phyloP scores from a whole-genome alignment of 2,329 filamentous ascomycete genomes.

The Aspergillus sp. region DNA sequence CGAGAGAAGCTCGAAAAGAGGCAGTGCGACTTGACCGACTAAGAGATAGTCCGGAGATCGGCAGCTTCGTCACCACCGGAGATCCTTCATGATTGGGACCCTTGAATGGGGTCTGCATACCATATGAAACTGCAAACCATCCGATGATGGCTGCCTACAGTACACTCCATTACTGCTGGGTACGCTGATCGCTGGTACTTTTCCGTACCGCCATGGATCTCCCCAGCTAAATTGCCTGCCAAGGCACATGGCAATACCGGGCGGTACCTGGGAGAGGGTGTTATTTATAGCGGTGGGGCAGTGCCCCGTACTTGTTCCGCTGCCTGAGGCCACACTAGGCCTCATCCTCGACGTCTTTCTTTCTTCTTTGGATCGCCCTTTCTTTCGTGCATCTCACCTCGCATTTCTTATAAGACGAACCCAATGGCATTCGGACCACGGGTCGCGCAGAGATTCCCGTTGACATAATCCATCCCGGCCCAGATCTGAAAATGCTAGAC shows the following conservation, averaged over 20 bases:
- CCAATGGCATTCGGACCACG: constrained; percentile 17
- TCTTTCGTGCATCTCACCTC: neutral
- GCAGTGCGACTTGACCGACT: neutral
- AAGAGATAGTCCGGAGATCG: neutral
- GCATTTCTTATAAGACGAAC: neutral
- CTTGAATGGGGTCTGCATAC: neutral
- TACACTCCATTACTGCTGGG: neutral
- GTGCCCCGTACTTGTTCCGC: neutral
- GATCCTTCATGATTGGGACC: neutral
- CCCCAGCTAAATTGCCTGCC: neutral
- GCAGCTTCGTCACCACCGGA: neutral
- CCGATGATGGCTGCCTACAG: neutral
- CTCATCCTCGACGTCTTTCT: neutral
- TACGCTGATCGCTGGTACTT: neutral
- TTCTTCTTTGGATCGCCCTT: neutral
- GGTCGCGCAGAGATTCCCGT: neutral
- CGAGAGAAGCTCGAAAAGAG: neutral
- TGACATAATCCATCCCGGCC: neutral
- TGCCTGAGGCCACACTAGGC: neutral
- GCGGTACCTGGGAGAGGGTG: neutral
- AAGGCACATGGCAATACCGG: neutral
- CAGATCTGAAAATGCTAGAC: constrained; percentile 69
- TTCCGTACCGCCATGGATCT: neutral
- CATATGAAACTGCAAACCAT: neutral
- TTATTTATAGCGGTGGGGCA: constrained; percentile 10